phyloP scores from a whole-genome alignment of 768 basidiomycete species.

The Lepiota brunneoincarnata region DNA sequence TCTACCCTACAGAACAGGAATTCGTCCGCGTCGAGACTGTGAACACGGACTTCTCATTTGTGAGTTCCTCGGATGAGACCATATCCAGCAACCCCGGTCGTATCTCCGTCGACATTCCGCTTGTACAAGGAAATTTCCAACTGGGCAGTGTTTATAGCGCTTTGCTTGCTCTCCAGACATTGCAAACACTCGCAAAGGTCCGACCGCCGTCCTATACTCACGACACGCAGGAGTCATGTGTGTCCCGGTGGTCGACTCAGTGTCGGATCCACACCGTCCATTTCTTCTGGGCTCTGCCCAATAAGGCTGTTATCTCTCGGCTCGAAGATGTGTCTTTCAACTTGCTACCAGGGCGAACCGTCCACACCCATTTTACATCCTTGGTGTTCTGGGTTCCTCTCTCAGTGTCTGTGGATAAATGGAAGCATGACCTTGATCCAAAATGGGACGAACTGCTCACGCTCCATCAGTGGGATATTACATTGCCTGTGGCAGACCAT shows the following conservation, averaged over 20 bases:
- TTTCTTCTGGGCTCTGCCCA: slow-evolving; percentile 44
- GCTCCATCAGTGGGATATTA: slow-evolving; percentile 50
- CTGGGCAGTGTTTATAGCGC: slow-evolving; percentile 68
- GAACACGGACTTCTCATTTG: slow-evolving; percentile 25
- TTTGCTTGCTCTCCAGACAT: slow-evolving; percentile 57
- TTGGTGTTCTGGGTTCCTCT: slow-evolving; percentile 59
- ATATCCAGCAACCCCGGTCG: slow-evolving; percentile 39
- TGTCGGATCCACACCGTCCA: slow-evolving; percentile 36
- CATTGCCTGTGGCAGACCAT: slow-evolving; percentile 28
- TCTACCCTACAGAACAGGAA: slow-evolving; percentile 36
- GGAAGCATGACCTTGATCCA: slow-evolving; percentile 30
- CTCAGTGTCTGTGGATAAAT: slow-evolving; percentile 30
- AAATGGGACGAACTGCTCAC: slow-evolving; percentile 77
- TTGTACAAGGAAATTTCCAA: slow-evolving; percentile 50
- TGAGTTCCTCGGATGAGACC: slow-evolving; percentile 18
- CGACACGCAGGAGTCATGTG: background rate
- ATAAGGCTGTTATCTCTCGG: slow-evolving; percentile 43
- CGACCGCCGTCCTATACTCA: slow-evolving; percentile 9
- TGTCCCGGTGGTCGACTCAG: background rate
- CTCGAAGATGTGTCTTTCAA: slow-evolving; percentile 35
- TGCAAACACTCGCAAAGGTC: slow-evolving; percentile 35
- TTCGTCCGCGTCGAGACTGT: slow-evolving; percentile 40
- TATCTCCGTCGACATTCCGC: slow-evolving; percentile 48
- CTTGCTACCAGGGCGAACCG: slow-evolving; percentile 21
- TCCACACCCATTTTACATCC: slow-evolving; percentile 37